phyloP scores from a whole-genome alignment of 768 basidiomycete genomes.

The Rhodotorula diobovata region DNA sequence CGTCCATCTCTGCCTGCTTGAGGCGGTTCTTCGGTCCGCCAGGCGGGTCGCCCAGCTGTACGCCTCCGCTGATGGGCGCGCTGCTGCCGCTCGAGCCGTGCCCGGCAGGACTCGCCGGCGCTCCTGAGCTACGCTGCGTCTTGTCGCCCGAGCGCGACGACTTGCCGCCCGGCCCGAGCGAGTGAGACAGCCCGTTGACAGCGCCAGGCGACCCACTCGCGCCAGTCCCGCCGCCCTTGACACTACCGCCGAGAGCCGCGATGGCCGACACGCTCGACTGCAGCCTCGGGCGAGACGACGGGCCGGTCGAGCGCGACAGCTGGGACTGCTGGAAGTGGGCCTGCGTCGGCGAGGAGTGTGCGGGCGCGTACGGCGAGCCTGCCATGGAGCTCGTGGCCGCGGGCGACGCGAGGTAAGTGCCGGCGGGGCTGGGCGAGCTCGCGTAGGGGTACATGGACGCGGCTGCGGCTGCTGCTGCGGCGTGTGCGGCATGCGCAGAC shows the following conservation, averaged over 20 bases:
- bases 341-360: constrained; percentile 14
- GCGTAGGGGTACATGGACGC: not conserved
- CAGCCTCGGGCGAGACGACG: constrained; percentile 10
- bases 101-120: not conserved
- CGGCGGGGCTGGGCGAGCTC: not conserved
- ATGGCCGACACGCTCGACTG: constrained; percentile 15
- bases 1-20: constrained; percentile 24
- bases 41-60: constrained; percentile 1
- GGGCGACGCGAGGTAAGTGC: not conserved
- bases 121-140: not conserved
- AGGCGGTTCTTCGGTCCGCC: constrained; percentile 5
- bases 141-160: not conserved
- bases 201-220: not conserved
- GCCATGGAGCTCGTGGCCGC: not conserved
- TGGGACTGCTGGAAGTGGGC: constrained; percentile 2
- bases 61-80: not conserved
- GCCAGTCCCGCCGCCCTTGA: not conserved
- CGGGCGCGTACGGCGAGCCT: not conserved
- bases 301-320: not conserved
- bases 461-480: not conserved
- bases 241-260: constrained; percentile 12
- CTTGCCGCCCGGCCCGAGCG: not conserved
- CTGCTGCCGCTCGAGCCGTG: not conserved
- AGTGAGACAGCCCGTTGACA: not conserved
- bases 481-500: not conserved